Percentiles rank a stretch among this genome's conserved stretches.
These are phyloP conservation scores for Talaromyces sp. DNA, from an alignment of 2,329 filamentous ascomycete species.

Conservation along the genomic window DNA sequence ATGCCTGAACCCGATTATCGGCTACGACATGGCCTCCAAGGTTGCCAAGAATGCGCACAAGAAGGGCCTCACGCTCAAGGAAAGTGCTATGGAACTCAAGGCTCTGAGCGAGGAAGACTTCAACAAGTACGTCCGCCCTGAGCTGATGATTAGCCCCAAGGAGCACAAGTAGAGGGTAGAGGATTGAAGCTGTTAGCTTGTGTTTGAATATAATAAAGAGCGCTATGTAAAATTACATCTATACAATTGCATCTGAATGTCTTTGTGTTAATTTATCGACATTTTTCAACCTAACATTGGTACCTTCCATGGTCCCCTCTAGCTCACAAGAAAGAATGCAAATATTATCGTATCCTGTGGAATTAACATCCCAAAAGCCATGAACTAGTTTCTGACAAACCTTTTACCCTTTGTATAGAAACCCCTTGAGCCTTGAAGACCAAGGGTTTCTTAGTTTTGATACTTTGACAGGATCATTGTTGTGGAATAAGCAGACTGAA, in stretches of 20 bases:
- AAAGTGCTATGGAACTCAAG: conserved; percentile 88
- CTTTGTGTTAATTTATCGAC: background rate
- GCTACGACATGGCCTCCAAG: conserved; percentile 95
- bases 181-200: background rate
- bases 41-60: conserved; percentile 99
- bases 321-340: too few species aligned
- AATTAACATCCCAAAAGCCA: too few species aligned
- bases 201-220: background rate
- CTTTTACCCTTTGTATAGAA: too few species aligned
- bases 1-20: conserved; percentile 94
- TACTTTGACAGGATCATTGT: too few species aligned
- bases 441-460: too few species aligned
- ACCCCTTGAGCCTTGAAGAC: too few species aligned
- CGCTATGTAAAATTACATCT: background rate
- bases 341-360: too few species aligned
- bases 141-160: conserved; percentile 88
- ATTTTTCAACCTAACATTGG: background rate
- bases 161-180: conserved; percentile 50
- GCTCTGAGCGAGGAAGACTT: conserved; percentile 86
- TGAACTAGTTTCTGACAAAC: too few species aligned
- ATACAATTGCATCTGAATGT: background rate
- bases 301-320: too few species aligned
- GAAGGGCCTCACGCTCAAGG: conserved; percentile 90
- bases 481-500: too few species aligned
- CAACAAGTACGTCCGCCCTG: conserved; percentile 79